Evolutionary conservation across 2,329 filamentous ascomycete genomes (phyloP).

Genomic region (Xylaria hypoxylon): DNA sequence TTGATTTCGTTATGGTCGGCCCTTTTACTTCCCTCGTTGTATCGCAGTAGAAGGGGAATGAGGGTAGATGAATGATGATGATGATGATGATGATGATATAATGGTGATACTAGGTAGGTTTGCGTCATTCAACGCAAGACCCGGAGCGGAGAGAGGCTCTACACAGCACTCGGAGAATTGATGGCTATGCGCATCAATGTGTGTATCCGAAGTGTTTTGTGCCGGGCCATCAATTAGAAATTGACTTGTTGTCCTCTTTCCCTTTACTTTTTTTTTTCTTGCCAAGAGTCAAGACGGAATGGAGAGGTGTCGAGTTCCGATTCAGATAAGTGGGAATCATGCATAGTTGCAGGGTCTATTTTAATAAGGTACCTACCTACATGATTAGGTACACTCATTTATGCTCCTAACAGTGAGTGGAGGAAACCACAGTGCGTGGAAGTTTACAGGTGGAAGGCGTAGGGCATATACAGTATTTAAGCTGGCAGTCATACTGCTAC

Average conservation of each 20-base stretch:
- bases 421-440: too few relatives aligned
- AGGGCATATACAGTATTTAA: too few relatives aligned
- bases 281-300: conserved; percentile 15
- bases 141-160: conserved; percentile 6
- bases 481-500: too few relatives aligned
- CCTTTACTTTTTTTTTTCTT: conserved; percentile 1
- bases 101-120: neutral
- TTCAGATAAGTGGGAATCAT: neutral
- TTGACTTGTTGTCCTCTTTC: conserved; percentile 24
- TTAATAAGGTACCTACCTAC: neutral
- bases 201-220: neutral
- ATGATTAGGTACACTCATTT: too few relatives aligned
- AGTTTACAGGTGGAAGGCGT: too few relatives aligned
- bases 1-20: neutral
- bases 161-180: conserved; percentile 15
- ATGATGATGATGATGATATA: neutral
- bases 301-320: conserved; percentile 29
- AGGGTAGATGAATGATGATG: too few relatives aligned
- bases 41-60: too few relatives aligned
- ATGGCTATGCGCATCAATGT: conserved; percentile 17
- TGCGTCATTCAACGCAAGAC: conserved; percentile 23
- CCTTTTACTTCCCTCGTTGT: neutral
- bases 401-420: too few relatives aligned
- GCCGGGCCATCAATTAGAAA: conserved; percentile 2
- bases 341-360: neutral